A percentile compares a stretch with the other conserved stretches of the same genome.
Evolutionary conservation across 192 early-diverging fungal species (phyloP).

Genomic region (Entomortierella chlamydospora): DNA sequence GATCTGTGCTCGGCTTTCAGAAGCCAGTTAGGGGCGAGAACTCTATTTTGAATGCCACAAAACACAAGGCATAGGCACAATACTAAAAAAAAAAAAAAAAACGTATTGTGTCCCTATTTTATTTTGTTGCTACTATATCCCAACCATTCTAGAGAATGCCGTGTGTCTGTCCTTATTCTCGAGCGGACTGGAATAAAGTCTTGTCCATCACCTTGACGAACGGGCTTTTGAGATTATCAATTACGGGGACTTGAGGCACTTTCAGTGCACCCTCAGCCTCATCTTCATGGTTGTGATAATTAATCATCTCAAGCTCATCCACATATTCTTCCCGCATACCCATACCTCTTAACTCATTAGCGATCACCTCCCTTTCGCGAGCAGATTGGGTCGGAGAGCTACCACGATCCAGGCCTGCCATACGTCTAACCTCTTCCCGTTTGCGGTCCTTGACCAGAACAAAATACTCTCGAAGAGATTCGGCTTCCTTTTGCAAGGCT

Average conservation of each 20-base stretch:
- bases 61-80: too few species aligned
- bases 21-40: too few species aligned
- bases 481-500: conserved; percentile 36
- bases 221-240: conserved; percentile 22
- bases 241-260: conserved; percentile 32
- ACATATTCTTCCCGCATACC: conserved; percentile 55
- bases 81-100: too few species aligned
- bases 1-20: too few species aligned
- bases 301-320: conserved; percentile 58
- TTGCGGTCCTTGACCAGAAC: conserved; percentile 40
- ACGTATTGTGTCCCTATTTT: too few species aligned
- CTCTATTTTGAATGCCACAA: too few species aligned
- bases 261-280: conserved; percentile 21
- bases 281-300: conserved; percentile 23
- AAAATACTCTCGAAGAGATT: conserved; percentile 27
- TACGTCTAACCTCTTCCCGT: conserved; percentile 41
- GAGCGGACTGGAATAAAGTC: conserved; percentile 36
- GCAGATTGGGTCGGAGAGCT: neutral
- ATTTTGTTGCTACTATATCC: too few species aligned
- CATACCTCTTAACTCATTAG: conserved; percentile 29
- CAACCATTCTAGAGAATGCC: too few species aligned
- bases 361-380: conserved; percentile 14
- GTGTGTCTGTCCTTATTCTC: too few species aligned
- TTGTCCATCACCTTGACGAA: conserved; percentile 34
- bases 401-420: conserved; percentile 36